Evolutionary conservation across 768 basidiomycete genomes (phyloP), one percentile per base, ranked within the genome.

Genomic region (Mycena belliarum): DNA sequence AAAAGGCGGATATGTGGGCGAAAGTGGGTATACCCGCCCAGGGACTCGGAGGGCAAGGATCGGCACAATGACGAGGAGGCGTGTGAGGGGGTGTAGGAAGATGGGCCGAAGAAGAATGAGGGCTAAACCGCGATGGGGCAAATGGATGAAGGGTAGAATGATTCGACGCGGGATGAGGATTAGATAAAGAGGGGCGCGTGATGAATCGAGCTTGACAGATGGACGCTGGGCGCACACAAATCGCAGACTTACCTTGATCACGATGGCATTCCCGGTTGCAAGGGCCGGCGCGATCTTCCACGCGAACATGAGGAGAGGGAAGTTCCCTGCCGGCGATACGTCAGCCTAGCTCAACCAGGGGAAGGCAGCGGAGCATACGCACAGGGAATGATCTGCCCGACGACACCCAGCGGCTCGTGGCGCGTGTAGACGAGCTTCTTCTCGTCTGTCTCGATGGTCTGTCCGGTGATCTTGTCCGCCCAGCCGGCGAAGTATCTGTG

Each of bases 391-490:
- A 86, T 86, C 70, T 76, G 75, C 15, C 76, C 77, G 45, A 73
- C 77, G 55, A 82, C 81, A 23, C 83, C 83, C 55, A 78, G 79
- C 0, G 88, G 88, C 69, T 89, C 87, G 64, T 86, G 84, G 14
- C 86, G 72, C 2, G 87, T 88, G 69, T 89, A 89, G 9, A 82
- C 80, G 50, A 91, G 74, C 70, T 87, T 87, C 44, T 65, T 64
- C 49, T 79, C 77, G 47, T 69, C 72, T 46, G 78, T 87, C 82
- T 93, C 90, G 69, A 93, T 85, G 9, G 84, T 85, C 70, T 91
- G 82, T 6, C 90, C 91, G 6, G 80, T 76, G 51, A 89, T 73
- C 75, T 95, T 96, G 76, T 95, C 94, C 21, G 93, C 91, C 86
- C 91, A 91, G 18, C 94, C 95, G 40, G 86, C 91, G 65, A 89